These are phyloP conservation scores for Phytophthora idaei DNA, from an alignment of 352 stramenopile species.

Conservation along the genomic window DNA sequence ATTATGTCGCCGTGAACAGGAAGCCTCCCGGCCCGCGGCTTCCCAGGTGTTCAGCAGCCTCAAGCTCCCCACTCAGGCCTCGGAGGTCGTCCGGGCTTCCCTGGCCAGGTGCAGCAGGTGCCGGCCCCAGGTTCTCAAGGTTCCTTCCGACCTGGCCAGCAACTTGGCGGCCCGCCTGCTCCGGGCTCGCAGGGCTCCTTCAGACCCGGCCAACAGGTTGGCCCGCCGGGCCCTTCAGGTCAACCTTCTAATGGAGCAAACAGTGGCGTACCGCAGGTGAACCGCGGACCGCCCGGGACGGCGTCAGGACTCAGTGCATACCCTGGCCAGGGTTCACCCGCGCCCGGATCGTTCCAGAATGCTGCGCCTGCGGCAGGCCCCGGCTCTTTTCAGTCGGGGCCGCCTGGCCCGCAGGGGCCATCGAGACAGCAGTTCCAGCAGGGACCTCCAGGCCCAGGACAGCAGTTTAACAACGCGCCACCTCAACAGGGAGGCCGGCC, in stretches of 20 bases:
- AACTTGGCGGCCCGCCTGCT: constrained; percentile 11
- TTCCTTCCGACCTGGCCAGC: constrained; percentile 26
- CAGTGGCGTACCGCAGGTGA: constrained; percentile 42
- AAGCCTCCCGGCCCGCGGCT: constrained; percentile 25
- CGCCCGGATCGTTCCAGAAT: constrained; percentile 25
- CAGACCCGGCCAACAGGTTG: constrained; percentile 18
- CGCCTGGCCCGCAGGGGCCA: constrained; percentile 20
- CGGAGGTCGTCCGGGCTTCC: constrained; percentile 29
- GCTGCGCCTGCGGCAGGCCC: constrained; percentile 11
- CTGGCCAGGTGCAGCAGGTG: constrained; percentile 17
- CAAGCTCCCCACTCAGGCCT: constrained; percentile 36
- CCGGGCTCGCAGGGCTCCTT: constrained; percentile 23
- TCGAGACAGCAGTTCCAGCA: constrained; percentile 33
- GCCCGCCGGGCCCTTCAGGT: constrained; percentile 16
- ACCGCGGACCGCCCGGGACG: constrained; percentile 29
- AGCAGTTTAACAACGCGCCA: constrained; percentile 21
- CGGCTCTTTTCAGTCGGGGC: constrained; percentile 25
- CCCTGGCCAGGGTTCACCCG: constrained; percentile 21
- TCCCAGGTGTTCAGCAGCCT: constrained; percentile 28
- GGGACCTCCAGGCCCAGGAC: constrained; percentile 23
- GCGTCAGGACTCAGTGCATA: constrained; percentile 21
- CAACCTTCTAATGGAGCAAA: constrained; percentile 47
- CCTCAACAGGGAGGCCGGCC: constrained; percentile 20
- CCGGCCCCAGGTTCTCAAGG: constrained; percentile 25
- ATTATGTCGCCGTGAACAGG: constrained; percentile 12